Percentiles rank a stretch among this genome's conserved stretches.
These are phyloP conservation scores for Yarrowia divulgata DNA, from an alignment of 805 yeast genomes.

Conservation along the genomic window DNA sequence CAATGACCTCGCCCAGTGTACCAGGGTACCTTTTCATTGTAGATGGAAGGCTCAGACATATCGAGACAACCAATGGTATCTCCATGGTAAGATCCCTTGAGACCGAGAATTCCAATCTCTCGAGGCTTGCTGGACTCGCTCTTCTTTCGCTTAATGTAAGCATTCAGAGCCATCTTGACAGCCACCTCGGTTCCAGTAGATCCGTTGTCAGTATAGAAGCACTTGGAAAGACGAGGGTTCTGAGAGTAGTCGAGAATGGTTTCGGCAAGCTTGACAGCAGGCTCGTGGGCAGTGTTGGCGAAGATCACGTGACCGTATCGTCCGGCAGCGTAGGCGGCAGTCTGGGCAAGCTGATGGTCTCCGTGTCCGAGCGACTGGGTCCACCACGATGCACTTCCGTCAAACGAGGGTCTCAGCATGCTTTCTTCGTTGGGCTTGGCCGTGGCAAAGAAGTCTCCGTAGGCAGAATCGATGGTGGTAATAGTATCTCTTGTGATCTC, in stretches of 20 bases:
- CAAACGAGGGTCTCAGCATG: slow-evolving; percentile 42
- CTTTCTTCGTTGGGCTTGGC: slow-evolving; percentile 1
- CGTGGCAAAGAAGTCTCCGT: slow-evolving; percentile 44
- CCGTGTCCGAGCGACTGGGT: slow-evolving; percentile 47
- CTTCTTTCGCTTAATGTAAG: slow-evolving; percentile 39
- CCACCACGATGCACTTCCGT: slow-evolving; percentile 48
- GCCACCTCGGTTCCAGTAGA: slow-evolving; percentile 47
- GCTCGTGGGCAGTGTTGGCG: slow-evolving; percentile 46
- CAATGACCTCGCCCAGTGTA: slow-evolving; percentile 45
- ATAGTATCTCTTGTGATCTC: slow-evolving; percentile 42
- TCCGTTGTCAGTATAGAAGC: slow-evolving; percentile 47
- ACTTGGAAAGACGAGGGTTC: slow-evolving; percentile 43
- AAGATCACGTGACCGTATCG: slow-evolving; percentile 47
- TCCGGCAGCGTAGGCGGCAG: slow-evolving; percentile 47
- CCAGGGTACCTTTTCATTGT: slow-evolving; percentile 45
- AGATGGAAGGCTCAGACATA: slow-evolving; percentile 45
- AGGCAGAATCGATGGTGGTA: slow-evolving; percentile 46
- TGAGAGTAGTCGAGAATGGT: slow-evolving; percentile 40
- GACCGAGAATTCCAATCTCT: slow-evolving; percentile 43
- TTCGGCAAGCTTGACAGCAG: slow-evolving; percentile 45
- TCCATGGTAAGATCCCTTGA: slow-evolving; percentile 46
- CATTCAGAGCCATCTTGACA: slow-evolving; percentile 46
- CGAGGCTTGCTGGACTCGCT: slow-evolving; percentile 39
- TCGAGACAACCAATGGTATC: slow-evolving; percentile 47
- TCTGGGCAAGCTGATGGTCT: slow-evolving; percentile 43